phyloP scores from a whole-genome alignment of 78 protist species.

The Planoprotostelium fungivorum region DNA sequence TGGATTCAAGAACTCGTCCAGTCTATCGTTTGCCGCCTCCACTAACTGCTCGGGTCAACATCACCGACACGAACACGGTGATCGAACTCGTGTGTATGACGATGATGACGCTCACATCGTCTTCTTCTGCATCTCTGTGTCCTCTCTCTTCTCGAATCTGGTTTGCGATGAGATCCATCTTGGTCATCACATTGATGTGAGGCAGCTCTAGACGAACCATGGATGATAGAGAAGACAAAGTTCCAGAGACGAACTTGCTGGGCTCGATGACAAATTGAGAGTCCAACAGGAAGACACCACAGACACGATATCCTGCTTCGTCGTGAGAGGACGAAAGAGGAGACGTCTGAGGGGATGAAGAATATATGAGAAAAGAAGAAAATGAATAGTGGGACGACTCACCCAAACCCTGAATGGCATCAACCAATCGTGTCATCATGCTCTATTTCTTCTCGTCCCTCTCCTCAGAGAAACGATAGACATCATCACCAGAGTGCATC shows the following conservation, averaged over 20 bases:
- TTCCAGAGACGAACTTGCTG: constrained; percentile 65
- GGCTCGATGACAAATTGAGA: constrained; percentile 70
- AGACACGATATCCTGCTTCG: constrained; percentile 36
- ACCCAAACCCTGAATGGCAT: no score
- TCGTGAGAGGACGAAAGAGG: no score
- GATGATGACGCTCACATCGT: constrained; percentile 1
- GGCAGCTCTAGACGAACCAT: constrained; percentile 94
- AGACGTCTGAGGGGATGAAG: no score
- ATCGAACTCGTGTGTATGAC: constrained; percentile 43
- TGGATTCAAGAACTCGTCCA: neutral
- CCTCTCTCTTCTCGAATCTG: neutral
- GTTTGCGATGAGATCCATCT: constrained; percentile 77
- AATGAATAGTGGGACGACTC: no score
- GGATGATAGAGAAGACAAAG: constrained; percentile 76
- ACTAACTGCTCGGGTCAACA: neutral
- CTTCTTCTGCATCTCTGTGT: constrained; percentile 35
- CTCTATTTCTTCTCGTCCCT: no score
- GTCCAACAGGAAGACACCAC: constrained; percentile 83
- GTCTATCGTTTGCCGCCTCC: neutral
- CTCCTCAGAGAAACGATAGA: no score
- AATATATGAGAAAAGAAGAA: no score
- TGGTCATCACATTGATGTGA: constrained; percentile 89
- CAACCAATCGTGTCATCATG: no score
- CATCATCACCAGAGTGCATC: no score
- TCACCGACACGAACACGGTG: constrained; percentile 24